Evolutionary conservation across 192 early-diverging fungal genomes (phyloP), one percentile per base, ranked within the genome.

Genomic region (Backusella tuberculispora): DNA sequence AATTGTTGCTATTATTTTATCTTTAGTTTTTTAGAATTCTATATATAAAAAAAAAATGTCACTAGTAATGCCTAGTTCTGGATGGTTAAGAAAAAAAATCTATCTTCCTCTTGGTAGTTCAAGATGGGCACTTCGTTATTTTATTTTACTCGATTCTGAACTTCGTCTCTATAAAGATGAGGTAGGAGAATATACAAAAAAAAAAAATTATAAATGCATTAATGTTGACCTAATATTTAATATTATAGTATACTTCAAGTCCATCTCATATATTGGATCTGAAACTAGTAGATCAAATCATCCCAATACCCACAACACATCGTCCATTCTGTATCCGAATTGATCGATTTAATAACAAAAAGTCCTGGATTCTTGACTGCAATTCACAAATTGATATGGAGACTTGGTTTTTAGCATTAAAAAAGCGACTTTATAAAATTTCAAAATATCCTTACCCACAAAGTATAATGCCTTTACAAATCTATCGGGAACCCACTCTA

Each of bases 81-180:
- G 66, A 43, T 67, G 66, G 66, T 67, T 67, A 40, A 67, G 41
- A 19, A 67, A 67, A 67, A 43, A 38, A 19, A 67, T 21, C 40
- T 19, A 43, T 12, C 37, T 42, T 24, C n/a, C 66, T 12, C 41
- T 67, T 67, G 68, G 71, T 60, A 19, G 53, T 34, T 72, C 71
- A 38, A 46, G 76, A 37, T 77, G 76, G 76, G 46, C 45, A 64
- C 67, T 47, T 43, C 70, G 71, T 1, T 77, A 56, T 40, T 72
- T 77, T 37, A 71, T 77, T 24, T 72, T 77, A 26, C 71, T 77
- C 17, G 69, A 72, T 40, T 67, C 70, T 53, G 76, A 77, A 44
- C 40, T 77, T 8, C 63, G 76, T 13, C 60, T 72, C 17, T 77
- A 77, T 67, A 77, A 77, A 37, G 64, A 66, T 67, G 66, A 67